A percentile compares a stretch with the other conserved stretches of the same genome.
Evolutionary conservation across 768 basidiomycete species (phyloP).

Genomic region (Mycena floridula): DNA sequence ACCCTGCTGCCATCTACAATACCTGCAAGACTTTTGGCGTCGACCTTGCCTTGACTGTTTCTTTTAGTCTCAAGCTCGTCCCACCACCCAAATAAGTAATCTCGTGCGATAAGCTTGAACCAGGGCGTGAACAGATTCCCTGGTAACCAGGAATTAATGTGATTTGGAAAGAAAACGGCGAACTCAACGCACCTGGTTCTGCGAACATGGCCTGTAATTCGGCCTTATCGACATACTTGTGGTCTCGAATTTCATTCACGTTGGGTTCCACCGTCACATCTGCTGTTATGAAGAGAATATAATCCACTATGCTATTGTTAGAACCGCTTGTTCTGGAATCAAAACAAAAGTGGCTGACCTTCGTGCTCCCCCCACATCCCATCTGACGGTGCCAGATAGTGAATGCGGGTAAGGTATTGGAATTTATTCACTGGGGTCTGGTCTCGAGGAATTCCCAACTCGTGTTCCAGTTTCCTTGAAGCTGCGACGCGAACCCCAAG

Average conservation of each 20-base stretch:
- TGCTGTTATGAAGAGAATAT: constrained; percentile 91
- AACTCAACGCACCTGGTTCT: constrained; percentile 46
- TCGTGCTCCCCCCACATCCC: constrained; percentile 98
- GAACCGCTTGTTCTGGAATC: neutral
- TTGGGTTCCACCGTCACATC: constrained; percentile 82
- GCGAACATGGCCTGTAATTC: constrained; percentile 92
- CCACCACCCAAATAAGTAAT: constrained; percentile 99
- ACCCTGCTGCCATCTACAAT: constrained; percentile 71
- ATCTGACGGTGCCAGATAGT: constrained; percentile 91
- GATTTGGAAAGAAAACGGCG: neutral
- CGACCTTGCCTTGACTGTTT: constrained; percentile 47
- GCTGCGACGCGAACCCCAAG: constrained; percentile 87
- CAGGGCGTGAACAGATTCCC: constrained; percentile 93
- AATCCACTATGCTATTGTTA: constrained; percentile 68
- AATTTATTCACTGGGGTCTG: constrained; percentile 83
- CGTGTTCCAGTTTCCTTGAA: constrained; percentile 91
- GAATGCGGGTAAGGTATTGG: constrained; percentile 93
- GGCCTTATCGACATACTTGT: constrained; percentile 85
- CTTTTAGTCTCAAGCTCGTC: constrained; percentile 73
- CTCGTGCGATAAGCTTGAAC: constrained; percentile 97
- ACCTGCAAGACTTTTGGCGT: constrained; percentile 58
- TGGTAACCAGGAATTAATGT: constrained; percentile 21
- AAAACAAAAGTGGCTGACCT: constrained; percentile 40
- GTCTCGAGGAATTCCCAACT: constrained; percentile 80
- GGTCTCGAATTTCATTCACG: constrained; percentile 84